Percentiles rank a stretch among this genome's conserved stretches.
These are phyloP conservation scores for Colletotrichum filicis DNA, from an alignment of 2,329 filamentous ascomycete genomes.

Conservation along the genomic window DNA sequence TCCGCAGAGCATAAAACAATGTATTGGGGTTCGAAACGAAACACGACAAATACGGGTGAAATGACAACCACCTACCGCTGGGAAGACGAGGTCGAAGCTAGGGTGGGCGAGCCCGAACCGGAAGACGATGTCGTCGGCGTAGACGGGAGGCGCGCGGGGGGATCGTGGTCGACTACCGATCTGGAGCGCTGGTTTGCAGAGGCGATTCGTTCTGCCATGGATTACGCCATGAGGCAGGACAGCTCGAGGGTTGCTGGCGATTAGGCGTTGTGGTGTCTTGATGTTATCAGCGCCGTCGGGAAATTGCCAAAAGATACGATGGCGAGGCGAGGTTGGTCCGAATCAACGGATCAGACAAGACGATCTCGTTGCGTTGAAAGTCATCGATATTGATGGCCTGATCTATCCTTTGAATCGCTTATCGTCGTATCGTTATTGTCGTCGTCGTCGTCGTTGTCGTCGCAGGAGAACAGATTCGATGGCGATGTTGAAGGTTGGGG, in stretches of 20 bases:
- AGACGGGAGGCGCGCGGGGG: slow-evolving; percentile 60
- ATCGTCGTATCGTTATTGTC: slow-evolving; percentile 17
- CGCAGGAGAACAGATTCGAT: background rate
- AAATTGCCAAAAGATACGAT: slow-evolving; percentile 1
- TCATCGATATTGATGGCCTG: slow-evolving; percentile 14
- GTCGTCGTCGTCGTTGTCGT: slow-evolving; percentile 25
- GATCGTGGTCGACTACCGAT: slow-evolving; percentile 66
- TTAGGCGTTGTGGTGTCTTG: slow-evolving; percentile 15
- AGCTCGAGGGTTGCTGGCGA: slow-evolving; percentile 23
- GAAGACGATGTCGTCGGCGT: slow-evolving; percentile 41
- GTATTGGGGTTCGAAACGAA: slow-evolving; percentile 1
- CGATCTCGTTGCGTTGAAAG: background rate
- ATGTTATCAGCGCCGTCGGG: slow-evolving; percentile 15
- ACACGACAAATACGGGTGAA: background rate
- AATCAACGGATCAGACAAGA: slow-evolving; percentile 30
- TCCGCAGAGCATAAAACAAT: slow-evolving; percentile 11
- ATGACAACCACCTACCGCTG: slow-evolving; percentile 32
- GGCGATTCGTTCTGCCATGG: slow-evolving; percentile 73
- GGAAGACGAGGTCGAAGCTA: slow-evolving; percentile 33
- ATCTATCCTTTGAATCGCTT: background rate
- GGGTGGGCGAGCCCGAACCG: slow-evolving; percentile 28
- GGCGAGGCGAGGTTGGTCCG: background rate
- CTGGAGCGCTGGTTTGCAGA: slow-evolving; percentile 59
- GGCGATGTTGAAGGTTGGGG: background rate
- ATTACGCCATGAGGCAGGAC: slow-evolving; percentile 72